Evolutionary conservation across 805 yeast genomes (phyloP), one percentile per base, ranked within the genome.

Genomic region (Ogataea siamensis): DNA sequence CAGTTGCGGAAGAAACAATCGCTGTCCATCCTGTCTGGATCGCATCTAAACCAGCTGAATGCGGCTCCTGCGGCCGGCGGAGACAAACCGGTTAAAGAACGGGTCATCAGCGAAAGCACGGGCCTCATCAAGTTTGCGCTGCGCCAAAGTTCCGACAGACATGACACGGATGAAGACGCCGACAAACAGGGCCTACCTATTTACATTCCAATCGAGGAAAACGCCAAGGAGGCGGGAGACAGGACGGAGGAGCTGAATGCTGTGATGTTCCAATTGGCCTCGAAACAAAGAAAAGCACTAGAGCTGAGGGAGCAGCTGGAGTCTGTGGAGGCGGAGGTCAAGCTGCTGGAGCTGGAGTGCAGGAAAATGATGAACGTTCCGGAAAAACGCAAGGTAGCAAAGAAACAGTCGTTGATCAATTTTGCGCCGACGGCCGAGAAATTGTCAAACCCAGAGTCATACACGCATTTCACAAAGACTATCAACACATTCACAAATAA

Each of bases 261-360:
- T 7, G 11, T 72, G 12, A 50, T 73, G 24, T 66, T 57, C 36
- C 55, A 58, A 28, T 46, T 72, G 34, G 78, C 83, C 0, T 50
- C 69, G 2, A 78, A 79, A 50, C 81, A 78, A 49, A 66, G 79
- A 42, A 68, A 68, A 39, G 67, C 78, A 7, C 44, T 67, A 12
- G 81, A 76, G 33, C 53, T 74, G 40, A 73, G 70, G 49, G 58
- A 64, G n/a, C 64, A 66, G 45, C 54, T 78, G n/a, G 51, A 60
- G 11, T 56, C 55, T 24, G 55, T 71, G 3, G 68, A 69, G 45
- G 49, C 48, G 4, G 75, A 73, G 20, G 43, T 73, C 15, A 50
- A 49, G 11, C 47, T 47, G 4, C 40, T 72, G 22, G 73, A 71
- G 36, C 24, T 30, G 3, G 45, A 47, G 34, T 67, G 68, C 42